phyloP scores from a whole-genome alignment of 257 asterid species.

The Nicotiana undulata region DNA sequence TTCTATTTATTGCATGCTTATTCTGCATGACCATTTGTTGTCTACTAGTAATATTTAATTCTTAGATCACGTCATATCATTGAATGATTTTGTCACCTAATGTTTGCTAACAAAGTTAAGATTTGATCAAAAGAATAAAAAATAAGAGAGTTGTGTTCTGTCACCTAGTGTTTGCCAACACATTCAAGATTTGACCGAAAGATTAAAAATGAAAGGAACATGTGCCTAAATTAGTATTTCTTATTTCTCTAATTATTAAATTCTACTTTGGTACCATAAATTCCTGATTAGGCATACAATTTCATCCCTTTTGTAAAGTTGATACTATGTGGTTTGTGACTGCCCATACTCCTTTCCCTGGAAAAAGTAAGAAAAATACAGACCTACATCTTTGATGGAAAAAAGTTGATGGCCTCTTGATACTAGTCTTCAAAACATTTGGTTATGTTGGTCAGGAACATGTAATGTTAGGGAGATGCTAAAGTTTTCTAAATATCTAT shows the following conservation, averaged over 20 bases:
- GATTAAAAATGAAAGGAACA: background rate
- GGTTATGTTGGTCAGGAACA: background rate
- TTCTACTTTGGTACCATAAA: background rate
- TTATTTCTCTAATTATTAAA: background rate
- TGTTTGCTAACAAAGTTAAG: background rate
- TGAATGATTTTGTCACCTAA: slow-evolving; percentile 4
- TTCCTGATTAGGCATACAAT: background rate
- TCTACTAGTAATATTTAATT: background rate
- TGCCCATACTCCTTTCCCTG: background rate
- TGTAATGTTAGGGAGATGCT: background rate
- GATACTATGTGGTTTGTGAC: background rate
- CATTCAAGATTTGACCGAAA: background rate
- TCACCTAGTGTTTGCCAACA: background rate
- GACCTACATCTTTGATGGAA: background rate
- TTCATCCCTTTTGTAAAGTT: slow-evolving; percentile 1
- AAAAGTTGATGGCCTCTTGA: background rate
- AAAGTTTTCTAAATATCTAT: background rate
- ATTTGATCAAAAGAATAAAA: background rate
- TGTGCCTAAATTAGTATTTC: background rate
- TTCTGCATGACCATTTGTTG: background rate
- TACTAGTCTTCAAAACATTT: background rate
- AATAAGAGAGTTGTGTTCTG: background rate
- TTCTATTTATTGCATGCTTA: background rate
- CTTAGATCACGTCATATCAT: background rate
- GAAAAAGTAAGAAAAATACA: background rate